Percentiles rank a stretch among this genome's conserved stretches.
These are phyloP conservation scores for Diplodia sapinea DNA, from an alignment of 2,329 filamentous ascomycete genomes.

Conservation along the genomic window DNA sequence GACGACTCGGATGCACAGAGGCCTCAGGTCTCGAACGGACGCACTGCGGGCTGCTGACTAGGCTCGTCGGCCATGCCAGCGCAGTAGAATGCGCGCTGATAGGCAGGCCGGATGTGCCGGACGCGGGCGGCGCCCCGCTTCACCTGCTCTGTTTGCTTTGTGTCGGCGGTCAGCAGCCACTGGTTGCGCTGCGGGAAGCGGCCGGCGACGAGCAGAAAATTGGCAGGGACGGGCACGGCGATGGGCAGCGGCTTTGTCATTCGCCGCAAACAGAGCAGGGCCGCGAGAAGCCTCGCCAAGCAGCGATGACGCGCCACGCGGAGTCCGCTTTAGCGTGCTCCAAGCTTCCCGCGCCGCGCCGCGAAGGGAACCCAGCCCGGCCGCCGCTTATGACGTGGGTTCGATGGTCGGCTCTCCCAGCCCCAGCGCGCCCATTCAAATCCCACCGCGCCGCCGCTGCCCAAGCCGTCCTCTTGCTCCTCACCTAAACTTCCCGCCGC, in stretches of 20 bases:
- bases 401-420: background rate
- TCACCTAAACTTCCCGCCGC: background rate
- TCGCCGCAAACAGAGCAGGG: constrained; percentile 5
- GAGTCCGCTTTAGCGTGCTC: constrained; percentile 10
- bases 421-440: constrained; percentile 12
- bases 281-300: constrained; percentile 24
- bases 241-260: background rate
- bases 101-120: constrained; percentile 16
- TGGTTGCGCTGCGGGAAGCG: background rate
- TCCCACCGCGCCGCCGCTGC: constrained; percentile 18
- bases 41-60: background rate
- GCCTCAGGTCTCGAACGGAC: constrained; percentile 3
- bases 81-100: background rate
- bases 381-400: constrained; percentile 20
- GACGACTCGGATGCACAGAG: background rate
- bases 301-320: constrained; percentile 18
- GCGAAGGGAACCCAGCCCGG: constrained; percentile 1
- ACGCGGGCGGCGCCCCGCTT: constrained; percentile 7
- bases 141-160: background rate
- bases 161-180: background rate
- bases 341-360: constrained; percentile 18
- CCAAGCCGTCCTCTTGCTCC: background rate
- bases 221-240: background rate
- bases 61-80: background rate
- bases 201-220: background rate